Evolutionary conservation across 371 early-diverging fungal genomes (phyloP), one percentile per base, ranked within the genome.

Genomic region (Apophysomyces variabilis): DNA sequence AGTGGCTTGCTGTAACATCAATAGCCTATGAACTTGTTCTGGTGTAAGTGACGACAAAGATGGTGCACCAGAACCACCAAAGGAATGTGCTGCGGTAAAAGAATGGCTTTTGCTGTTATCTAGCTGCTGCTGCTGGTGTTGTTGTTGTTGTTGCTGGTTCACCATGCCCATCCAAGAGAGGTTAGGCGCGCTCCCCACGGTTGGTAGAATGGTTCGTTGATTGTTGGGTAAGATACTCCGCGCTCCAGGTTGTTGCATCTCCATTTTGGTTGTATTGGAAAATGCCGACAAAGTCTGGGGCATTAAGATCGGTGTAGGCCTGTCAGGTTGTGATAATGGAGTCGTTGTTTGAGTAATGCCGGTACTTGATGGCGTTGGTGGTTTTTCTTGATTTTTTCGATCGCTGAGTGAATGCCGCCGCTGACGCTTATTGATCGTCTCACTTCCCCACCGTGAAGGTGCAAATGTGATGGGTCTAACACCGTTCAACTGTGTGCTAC

Each of bases 381-480:
- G 58, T 38, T 57, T 61, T 45, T 65, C 69, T 66, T 72, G 62
- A 62, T 64, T 67, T 64, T 69, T 64, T 65, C 64, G 12, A 44
- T 56, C 59, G 38, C 61, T 57, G 60, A 71, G 66, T 60, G 79
- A 79, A 67, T 74, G 71, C 7, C 79, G 74, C 38, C 79, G 67
- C 54, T 79, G 79, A 41, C 79, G 68, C 57, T 79, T 79, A 43
- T 65, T 68, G 1, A 70, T 60, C 8, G 72, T 59, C 39, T 76
- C 67, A 38, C 64, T 44, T 32, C 66, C 72, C 71, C 71, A 74
- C 5, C 74, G 65, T 7, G 76, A 68, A 5, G 69, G 68, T 0
- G 79, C 64, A 70, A 76, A 79, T 0, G 74, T 67, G 14, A 79
- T 74, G 0, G 79, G 74, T 63, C 79, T 56, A 35, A 21, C 21